Conservation (phyloP, 495 filamentous ascomycete species). For the Aspergillus biplanus region DNA sequence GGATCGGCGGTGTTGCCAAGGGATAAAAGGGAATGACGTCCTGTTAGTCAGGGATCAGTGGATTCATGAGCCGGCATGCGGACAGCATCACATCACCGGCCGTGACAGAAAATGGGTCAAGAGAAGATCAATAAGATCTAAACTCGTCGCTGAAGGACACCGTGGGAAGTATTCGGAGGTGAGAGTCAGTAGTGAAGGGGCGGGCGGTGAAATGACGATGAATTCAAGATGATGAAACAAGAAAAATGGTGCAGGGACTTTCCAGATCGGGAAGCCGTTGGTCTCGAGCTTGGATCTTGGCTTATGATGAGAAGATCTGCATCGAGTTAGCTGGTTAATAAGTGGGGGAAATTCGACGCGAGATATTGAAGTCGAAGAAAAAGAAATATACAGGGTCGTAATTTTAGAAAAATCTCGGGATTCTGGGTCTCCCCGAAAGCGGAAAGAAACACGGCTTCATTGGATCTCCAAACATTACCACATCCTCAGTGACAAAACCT, state of each 20-base stretch:
- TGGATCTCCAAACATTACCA: too few relatives aligned
- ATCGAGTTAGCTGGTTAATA: slow-evolving; percentile 4
- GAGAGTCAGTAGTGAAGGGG: not conserved
- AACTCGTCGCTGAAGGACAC: too few relatives aligned
- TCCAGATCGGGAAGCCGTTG: slow-evolving; percentile 9
- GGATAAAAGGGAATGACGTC: not conserved
- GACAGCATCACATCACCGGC: not conserved
- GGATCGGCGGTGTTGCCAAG: slow-evolving; percentile 8
- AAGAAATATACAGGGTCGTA: too few relatives aligned
- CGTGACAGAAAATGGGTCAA: not conserved
- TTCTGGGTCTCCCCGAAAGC: not conserved
- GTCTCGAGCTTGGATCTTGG: not conserved
- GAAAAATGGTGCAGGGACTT: not conserved
- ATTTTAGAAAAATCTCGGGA: not conserved
- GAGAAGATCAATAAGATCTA: not conserved
- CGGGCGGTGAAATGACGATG: not conserved
- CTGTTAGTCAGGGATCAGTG: slow-evolving; percentile 2
- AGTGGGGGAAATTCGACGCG: not conserved
- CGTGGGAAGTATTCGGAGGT: not conserved
- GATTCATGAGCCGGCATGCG: slow-evolving; percentile 3
- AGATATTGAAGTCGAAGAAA: not conserved
- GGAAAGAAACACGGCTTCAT: not conserved
- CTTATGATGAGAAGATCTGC: not conserved
- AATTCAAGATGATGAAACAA: not conserved
- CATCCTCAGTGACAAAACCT: too few relatives aligned